Base-by-base conservation (phyloP, 169 alveolate species). In the Eimeria necatrix region DNA sequence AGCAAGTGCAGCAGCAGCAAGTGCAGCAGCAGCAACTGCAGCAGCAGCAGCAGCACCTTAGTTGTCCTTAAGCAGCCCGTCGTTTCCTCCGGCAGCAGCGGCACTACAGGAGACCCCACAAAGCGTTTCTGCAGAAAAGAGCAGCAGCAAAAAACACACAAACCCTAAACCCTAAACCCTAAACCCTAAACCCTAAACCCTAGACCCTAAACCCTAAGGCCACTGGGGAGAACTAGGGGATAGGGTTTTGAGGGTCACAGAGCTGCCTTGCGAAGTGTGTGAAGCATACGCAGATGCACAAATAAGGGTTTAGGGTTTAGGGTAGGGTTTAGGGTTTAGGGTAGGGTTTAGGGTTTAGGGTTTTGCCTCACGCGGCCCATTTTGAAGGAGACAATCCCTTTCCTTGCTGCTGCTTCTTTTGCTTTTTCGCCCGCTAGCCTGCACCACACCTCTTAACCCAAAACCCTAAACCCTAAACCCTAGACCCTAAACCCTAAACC, bases 281-380 rank as follows among this genome's bases (percentile, higher is more conserved):
- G 53, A 22, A 60, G 53, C 4, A 32, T 1, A 16, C 4, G 20
- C n/a, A 60, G 71, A 10, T 20, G 20, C 32, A 60, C 71, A 10
- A 10, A 60, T 20, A 10, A 60, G 71, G 12, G 71, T 60, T 60
- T 5, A 24, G 71, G 6, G 71, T 20, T 60, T 10, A 3, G 6
- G 32, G 32, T 20, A 22, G 76, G 20, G 20, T 20, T 3, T 20
- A 64, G 46, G 32, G 76, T n/a, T 64, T 64, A 64, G 76, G n/a
- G n/a, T n/a, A n/a, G n/a, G 76, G 76, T 64, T 64, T 64, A 64
- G 76, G 76, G 76, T 64, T 64, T 64, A 64, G 76, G 76, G 76
- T 64, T 10, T 64, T n/a, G n/a, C 32, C 71, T 60, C 32, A 74
- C 86, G 5, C 86, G 9, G 22, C 86, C 86, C 12, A 74, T 74